Evolutionary conservation across 2,329 filamentous ascomycete genomes (phyloP), one percentile per base, ranked within the genome.

Genomic region (Sporothrix variecibatus): DNA sequence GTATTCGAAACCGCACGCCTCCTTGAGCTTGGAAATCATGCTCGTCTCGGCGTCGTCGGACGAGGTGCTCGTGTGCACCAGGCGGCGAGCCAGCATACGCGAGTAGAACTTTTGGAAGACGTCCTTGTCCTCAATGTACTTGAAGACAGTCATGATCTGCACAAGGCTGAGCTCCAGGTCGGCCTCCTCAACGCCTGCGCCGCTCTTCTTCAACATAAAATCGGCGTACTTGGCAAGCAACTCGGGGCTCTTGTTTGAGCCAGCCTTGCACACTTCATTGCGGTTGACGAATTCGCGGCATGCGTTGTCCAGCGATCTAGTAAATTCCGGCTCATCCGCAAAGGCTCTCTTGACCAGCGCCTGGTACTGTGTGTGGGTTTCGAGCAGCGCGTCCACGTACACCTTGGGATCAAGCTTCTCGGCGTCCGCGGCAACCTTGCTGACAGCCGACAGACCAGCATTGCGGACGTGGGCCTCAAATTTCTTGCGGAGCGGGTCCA

Each of bases 91-190:
- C 78, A 99, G 86, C 92, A 97, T 97, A 76, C 95, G 93, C 1
- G 95, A 97, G 84, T 99, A 99, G 84, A 98, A 99, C 83, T 98
- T 99, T 83, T 98, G 96, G 88, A 99, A 99, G 5, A 99, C 97
- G 80, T 99, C 96, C 87, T 99, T 99, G 84, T 99, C 97, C 82
- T 99, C 96, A 77, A 99, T 98, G 83, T 99, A 99, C 85, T 98
- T 98, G 89, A 99, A 99, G 73, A 99, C 94, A 1, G 95, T 98
- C 96, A 99, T 99, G 79, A 99, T 96, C 82, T 98, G 94, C 26
- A 90, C 91, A 40, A 98, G 86, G 43, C 94, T 92, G 77, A 92
- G 92, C 84, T 99, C 96, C 79, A 98, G 88, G 80, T 99, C 95
- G 43, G 93, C 92, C 81, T 99, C 96, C 81, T 98, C 96, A 17